Conservation (phyloP, 306 rosid species). For the Vigna mungo region DNA sequence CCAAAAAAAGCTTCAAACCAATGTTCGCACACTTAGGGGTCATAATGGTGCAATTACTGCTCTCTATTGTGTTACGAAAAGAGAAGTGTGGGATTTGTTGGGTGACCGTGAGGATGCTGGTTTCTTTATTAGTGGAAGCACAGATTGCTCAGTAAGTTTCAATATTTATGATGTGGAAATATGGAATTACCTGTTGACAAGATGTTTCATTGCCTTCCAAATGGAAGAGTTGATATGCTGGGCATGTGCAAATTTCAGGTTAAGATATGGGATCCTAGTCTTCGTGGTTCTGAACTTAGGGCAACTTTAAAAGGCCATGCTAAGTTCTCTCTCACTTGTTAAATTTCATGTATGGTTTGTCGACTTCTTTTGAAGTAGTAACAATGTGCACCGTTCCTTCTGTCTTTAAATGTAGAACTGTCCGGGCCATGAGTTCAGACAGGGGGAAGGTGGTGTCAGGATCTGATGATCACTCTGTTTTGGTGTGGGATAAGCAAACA, state of each 20-base stretch:
- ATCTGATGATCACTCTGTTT: conserved; percentile 90
- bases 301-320: conserved; percentile 95
- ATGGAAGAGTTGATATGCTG: conserved; percentile 27
- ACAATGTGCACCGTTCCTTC: conserved; percentile 35
- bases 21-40: conserved; percentile 93
- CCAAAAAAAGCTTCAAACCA: conserved; percentile 94
- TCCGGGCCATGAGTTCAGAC: conserved; percentile 95
- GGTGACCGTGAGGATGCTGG: conserved; percentile 99
- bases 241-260: conserved; percentile 76
- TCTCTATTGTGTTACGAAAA: conserved; percentile 93
- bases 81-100: conserved; percentile 99
- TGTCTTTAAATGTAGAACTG: conserved; percentile 68
- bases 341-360: conserved; percentile 25
- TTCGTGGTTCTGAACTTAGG: conserved; percentile 95
- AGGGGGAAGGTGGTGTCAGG: conserved; percentile 95
- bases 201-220: conserved; percentile 33
- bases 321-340: conserved; percentile 54
- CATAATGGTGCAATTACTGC: conserved; percentile 94
- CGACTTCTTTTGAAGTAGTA: conserved; percentile 31
- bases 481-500: conserved; percentile 98
- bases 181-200: conserved; percentile 32
- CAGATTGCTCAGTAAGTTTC: conserved; percentile 82
- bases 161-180: conserved; percentile 36
- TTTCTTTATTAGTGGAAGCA: conserved; percentile 96
- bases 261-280: conserved; percentile 99